These are phyloP conservation scores for Zygotorulaspora florentina DNA, from an alignment of 805 yeast species.

Conservation along the genomic window DNA sequence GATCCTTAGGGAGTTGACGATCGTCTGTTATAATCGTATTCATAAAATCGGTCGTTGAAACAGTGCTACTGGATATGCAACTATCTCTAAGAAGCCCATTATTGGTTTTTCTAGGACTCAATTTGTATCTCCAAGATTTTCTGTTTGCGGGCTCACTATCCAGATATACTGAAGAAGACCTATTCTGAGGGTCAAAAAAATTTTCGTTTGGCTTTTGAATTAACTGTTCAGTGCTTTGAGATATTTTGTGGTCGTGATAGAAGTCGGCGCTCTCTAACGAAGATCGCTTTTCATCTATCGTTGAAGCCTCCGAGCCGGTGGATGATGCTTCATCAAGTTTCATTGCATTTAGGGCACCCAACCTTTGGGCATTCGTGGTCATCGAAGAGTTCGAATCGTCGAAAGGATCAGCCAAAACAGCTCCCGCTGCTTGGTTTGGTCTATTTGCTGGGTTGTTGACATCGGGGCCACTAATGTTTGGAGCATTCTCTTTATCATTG, in stretches of 20 bases:
- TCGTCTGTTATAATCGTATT: slow-evolving; percentile 75
- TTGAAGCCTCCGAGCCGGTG: slow-evolving; percentile 52
- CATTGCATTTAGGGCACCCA: slow-evolving; percentile 49
- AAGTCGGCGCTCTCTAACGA: slow-evolving; percentile 17
- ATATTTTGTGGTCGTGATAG: slow-evolving; percentile 39
- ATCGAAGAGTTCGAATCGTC: slow-evolving; percentile 18
- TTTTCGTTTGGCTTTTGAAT: slow-evolving; percentile 23
- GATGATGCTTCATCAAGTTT: slow-evolving; percentile 48
- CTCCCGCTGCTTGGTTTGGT: slow-evolving; percentile 24
- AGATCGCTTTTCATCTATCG: slow-evolving; percentile 25
- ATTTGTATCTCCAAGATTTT: slow-evolving; percentile 57
- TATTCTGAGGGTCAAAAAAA: slow-evolving; percentile 28
- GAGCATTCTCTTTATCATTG: slow-evolving; percentile 32
- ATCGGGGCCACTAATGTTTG: slow-evolving; percentile 40
- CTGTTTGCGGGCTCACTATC: slow-evolving; percentile 35
- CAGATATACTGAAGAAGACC: slow-evolving; percentile 33
- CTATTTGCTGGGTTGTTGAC: slow-evolving; percentile 37
- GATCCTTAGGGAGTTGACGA: slow-evolving; percentile 40
- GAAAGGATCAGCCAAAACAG: slow-evolving; percentile 29
- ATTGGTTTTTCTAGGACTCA: slow-evolving; percentile 35
- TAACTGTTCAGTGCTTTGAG: slow-evolving; percentile 40
- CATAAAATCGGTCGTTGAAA: slow-evolving; percentile 77
- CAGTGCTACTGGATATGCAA: slow-evolving; percentile 70
- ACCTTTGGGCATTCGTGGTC: slow-evolving; percentile 35
- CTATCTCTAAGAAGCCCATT: slow-evolving; percentile 50